Base-by-base conservation (phyloP, 495 filamentous ascomycete species). In the Penicillium angulare region DNA sequence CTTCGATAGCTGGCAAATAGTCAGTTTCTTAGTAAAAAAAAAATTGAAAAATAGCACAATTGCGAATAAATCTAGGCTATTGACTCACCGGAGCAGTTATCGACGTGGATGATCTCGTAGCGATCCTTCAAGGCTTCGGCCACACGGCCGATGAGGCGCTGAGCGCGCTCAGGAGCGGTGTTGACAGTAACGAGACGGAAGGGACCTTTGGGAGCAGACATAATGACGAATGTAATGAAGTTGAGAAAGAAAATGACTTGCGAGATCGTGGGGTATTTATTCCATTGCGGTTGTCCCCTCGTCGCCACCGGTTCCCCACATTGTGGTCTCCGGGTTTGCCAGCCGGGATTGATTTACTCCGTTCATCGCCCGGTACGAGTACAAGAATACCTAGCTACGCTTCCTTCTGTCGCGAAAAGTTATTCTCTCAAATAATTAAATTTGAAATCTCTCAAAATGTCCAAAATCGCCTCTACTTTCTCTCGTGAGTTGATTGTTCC, bases 161-260 rank as follows among this genome's bases (percentile, higher is more conserved):
- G 78, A 31, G 85, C 85, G 24, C 85, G 77, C 51, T 85, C 83
- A 7, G 85, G 85, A 1, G 76, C 83, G 38, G 78, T 88, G 72
- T 87, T 87, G 56, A 88, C 84, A 9, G 83, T 86, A 39, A 85
- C 78, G 17, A 88, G 78, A 43, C 66, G 77, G 66, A 75, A 87
- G 15, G 81, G 80, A 27, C 80, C 81, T 55, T 80, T 76, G 7
- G 69, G 81, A 73, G 61, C 47, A 64, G 74, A 64, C 66, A 75
- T 76, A 57, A 8, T 8, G 12, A 24, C 8, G 1, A n/a, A 27
- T 18, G 47, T 32, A 32, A 41, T 26, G 27, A 38, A 34, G 24
- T 21, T 15, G 21, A 33, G 12, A 24, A 48, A 7, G 26, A 31
- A 44, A 8, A 32, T 21, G 29, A 49, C 12, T 31, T 12, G 23